Percentiles rank a stretch among this genome's conserved stretches.
These are phyloP conservation scores for Escallonia herrerae DNA, from an alignment of 129 eudicot species.

Conservation along the genomic window DNA sequence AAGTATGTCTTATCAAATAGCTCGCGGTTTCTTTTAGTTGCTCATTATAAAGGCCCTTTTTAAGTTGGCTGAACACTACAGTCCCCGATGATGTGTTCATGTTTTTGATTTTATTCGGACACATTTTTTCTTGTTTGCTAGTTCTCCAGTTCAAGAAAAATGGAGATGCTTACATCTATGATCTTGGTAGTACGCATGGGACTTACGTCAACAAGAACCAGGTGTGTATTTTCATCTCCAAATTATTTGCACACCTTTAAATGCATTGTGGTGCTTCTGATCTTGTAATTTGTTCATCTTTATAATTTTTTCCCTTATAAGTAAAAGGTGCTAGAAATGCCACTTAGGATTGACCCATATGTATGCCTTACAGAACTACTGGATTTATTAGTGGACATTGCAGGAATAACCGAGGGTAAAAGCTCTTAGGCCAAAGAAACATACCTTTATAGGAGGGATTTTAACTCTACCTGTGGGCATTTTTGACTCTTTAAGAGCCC, in stretches of 20 bases:
- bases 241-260: not conserved
- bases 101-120: constrained; percentile 12
- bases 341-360: too few relatives aligned
- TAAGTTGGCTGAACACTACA: not conserved
- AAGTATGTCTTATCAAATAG: too few relatives aligned
- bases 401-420: too few relatives aligned
- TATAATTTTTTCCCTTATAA: too few relatives aligned
- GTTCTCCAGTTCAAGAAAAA: constrained; percentile 87
- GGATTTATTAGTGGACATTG: too few relatives aligned
- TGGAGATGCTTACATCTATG: constrained; percentile 78
- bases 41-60: not conserved
- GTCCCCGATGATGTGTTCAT: not conserved
- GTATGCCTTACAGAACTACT: too few relatives aligned
- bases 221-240: constrained; percentile 31
- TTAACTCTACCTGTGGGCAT: too few relatives aligned
- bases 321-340: too few relatives aligned
- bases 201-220: constrained; percentile 80
- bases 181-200: constrained; percentile 96
- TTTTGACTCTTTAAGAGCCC: too few relatives aligned
- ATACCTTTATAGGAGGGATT: too few relatives aligned
- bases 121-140: constrained; percentile 19
- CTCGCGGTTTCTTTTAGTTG: too few relatives aligned
- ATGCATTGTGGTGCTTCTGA: not conserved
- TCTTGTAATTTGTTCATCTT: not conserved
- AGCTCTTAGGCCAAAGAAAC: too few relatives aligned